A percentile compares a stretch with the other conserved stretches of the same genome.
These are phyloP conservation scores for Populus euphratica DNA, from an alignment of 345 rosid genomes.

Conservation along the genomic window DNA sequence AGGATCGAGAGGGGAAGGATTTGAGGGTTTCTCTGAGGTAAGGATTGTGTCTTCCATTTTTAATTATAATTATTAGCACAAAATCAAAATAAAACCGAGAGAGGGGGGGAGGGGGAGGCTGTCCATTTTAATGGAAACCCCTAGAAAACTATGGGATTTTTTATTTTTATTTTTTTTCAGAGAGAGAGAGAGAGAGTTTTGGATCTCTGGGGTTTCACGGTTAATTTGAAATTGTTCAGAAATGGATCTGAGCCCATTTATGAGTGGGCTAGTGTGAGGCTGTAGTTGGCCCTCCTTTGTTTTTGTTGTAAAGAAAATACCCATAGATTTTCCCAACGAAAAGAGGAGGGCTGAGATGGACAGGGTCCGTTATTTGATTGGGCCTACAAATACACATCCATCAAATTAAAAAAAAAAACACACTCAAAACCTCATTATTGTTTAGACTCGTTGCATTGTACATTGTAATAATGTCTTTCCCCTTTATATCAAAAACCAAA, in stretches of 20 bases:
- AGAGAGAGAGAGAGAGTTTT: not conserved
- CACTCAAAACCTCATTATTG: too few species aligned
- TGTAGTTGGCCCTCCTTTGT: not conserved
- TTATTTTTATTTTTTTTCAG: too few species aligned
- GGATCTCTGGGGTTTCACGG: not conserved
- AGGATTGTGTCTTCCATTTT: not conserved
- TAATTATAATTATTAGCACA: not conserved
- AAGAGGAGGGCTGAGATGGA: too few species aligned
- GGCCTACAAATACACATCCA: too few species aligned
- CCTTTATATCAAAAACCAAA: too few species aligned
- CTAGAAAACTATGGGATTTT: not conserved
- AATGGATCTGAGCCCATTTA: not conserved
- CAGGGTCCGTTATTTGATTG: too few species aligned
- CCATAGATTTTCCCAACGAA: not conserved
- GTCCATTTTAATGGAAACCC: not conserved
- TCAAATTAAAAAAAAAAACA: too few species aligned
- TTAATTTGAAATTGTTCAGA: not conserved
- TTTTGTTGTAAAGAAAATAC: too few species aligned
- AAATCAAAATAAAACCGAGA: not conserved
- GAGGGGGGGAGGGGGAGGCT: not conserved
- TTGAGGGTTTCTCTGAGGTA: constrained; percentile 5
- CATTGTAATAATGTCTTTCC: too few species aligned
- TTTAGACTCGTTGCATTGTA: too few species aligned
- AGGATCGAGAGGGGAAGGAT: constrained; percentile 50
- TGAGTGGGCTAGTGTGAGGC: not conserved